Evolutionary conservation across 1,139 yeast genomes (phyloP), one percentile per base, ranked within the genome.

Genomic region (Yamadazyma siamensis): DNA sequence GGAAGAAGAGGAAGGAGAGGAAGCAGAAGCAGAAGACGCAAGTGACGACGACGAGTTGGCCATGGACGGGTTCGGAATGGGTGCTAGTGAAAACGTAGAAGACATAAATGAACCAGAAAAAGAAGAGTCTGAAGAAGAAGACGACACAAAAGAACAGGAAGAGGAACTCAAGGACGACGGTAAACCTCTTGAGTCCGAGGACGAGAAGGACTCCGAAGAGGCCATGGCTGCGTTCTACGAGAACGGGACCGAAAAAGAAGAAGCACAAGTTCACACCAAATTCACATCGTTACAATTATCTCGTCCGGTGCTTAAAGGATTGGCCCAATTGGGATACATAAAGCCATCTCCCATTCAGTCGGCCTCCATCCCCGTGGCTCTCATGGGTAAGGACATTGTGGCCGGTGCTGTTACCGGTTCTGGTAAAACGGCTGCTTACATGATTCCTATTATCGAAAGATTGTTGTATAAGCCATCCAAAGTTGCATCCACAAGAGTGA

Each of bases 331-430:
- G 27, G 95, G 95, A 4, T 94, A 89, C 55, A 56, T 80, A 9
- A 74, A 73, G 30, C 98, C 98, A 10, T 84, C 96, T 0, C 95
- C 96, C 11, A 86, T 94, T 64, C 98, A 91, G 63, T 71, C 91
- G 35, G 87, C 96, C 2, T 78, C 95, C 10, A 88, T 91, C 41
- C 98, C 99, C 7, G 80, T 89, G 34, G 96, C 96, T 0, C 69
- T 91, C 26, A 60, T 85, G 43, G 98, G 98, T 46, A 89, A 86
- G 52, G 96, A 87, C 56, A 77, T 91, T 32, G 96, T 91, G 45
- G 99, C 98, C n/a, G 97, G 97, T 65, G 98, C 98, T 21, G 95
- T 86, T 16, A 91, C 99, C 3, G 99, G 99, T 65, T 88, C 97
- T 21, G 99, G 99, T 75, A 91, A 91, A 56, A 94, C 99, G 13